Base-by-base conservation (phyloP, 257 asterid genomes). In the Salvia hispanica region DNA sequence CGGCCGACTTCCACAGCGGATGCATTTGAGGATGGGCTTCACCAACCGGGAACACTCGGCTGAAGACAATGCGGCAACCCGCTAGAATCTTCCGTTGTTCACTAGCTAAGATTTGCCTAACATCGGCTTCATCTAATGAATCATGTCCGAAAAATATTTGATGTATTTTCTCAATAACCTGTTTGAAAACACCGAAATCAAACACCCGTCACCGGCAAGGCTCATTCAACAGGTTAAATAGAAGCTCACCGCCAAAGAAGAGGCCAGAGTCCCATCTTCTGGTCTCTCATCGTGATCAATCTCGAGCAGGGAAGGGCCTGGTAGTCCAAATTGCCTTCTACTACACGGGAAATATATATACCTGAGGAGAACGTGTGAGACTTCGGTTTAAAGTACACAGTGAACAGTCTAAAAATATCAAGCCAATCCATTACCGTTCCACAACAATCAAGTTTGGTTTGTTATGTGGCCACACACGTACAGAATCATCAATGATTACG, bases 251-350 rank as follows among this genome's bases (percentile, higher is more conserved):
- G 90, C 76, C 74, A 91, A 82, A 75, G 84, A 87, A 72, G 97
- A 83, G 31, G 97, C 97, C 85, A 94, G 77, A 12, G 95, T 94
- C 72, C 99, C 99, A 69, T 86, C 95, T 83, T 94, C 99, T 48
- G 95, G 90, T 76, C 99, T 86, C 87, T 94, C 99, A 63, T 94
- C 99, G 58, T 91, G 97, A 83, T 90, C 97, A 51, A 91, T 91
- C 85, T 94, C 99, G 62, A 94, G 95, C 45, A 94, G 95, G 73
- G 99, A 94, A 50, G 95, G 97, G 58, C 99, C 97, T 14, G 83
- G 81, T 55, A 94, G 89, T 72, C 99, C 99, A 78, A 94, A 94
- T 67, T 94, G 99, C 55, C 97, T 88, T 64, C 99, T 79, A 76
- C 99, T 94, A 77, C 96, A 94, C 13, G 99, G 99, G 67, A 94